Base-by-base conservation (phyloP, 495 filamentous ascomycete species). In the Penicillium daleae region DNA sequence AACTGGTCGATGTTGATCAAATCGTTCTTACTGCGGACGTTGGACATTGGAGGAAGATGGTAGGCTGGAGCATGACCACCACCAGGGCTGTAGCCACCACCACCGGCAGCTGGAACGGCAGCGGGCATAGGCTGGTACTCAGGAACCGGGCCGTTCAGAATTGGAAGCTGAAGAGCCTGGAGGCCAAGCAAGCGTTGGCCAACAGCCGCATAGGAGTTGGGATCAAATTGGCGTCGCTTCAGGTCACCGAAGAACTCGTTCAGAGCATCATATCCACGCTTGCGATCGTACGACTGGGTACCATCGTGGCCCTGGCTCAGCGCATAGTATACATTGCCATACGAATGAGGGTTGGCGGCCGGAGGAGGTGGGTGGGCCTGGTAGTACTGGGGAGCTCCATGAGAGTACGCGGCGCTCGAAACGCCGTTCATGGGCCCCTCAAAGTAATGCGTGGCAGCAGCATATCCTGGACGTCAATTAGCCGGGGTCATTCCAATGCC, bases 191-290 rank as follows among this genome's bases (percentile, higher is more conserved):
- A 82, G 42, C 92, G 87, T 71, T 90, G 88, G 60, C 90, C 90
- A 55, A 97, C 89, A 53, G 95, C 89, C 42, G 84, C 77, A 70
- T 96, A 96, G 10, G 90, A 95, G 39, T 82, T 85, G 1, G 92
- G 89, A 64, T 98, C 92, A 64, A 99, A 89, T 64, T 90, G 85
- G 66, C 91, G 90, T 57, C 92, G 89, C 80, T 97, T 97, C 61
- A 89, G 86, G 71, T 92, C 92, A 55, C 91, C 89, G 66, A 98
- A 96, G 80, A 98, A 96, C 66, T 96, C 92, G 71, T 96, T 92
- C 60, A 98, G 77, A 29, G 91, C 91, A 60, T 97, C 93, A 58
- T 91, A 90, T 19, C 87, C 88, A 50, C 92, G 90, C 81, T 94
- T 96, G 62, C 80, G 82, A 60, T 92, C 87, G 66, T 87, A 88